phyloP scores from a whole-genome alignment of 345 rosid genomes.

The Eucalyptus viminalis region DNA sequence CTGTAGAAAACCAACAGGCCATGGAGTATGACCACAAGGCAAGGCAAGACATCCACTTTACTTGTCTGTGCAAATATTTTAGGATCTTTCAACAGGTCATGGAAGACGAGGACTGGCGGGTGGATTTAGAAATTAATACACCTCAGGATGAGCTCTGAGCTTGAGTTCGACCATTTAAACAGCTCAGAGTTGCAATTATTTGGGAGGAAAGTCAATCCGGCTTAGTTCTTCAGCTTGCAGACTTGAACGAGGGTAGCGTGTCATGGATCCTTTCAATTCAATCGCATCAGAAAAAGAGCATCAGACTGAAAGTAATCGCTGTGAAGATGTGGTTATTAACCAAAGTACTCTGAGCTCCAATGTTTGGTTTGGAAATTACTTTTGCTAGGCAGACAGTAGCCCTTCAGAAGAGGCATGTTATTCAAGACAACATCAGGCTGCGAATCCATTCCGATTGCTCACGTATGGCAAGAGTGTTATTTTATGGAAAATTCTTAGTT shows the following conservation, averaged over 20 bases:
- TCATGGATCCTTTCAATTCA: neutral
- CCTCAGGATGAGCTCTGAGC: constrained; percentile 4
- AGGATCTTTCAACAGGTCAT: neutral
- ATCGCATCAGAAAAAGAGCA: neutral
- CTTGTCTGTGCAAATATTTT: neutral
- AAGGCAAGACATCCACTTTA: constrained; percentile 27
- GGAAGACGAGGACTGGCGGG: constrained; percentile 67
- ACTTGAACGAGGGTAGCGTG: neutral
- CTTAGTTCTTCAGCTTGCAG: neutral
- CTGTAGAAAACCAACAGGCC: constrained; percentile 34
- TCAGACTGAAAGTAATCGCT: neutral
- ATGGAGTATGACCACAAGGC: neutral
- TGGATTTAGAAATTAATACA: constrained; percentile 34
- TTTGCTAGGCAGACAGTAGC: neutral
- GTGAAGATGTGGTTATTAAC: neutral
- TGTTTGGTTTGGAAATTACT: neutral
- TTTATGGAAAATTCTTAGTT: neutral
- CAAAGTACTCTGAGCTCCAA: neutral
- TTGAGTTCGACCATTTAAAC: neutral
- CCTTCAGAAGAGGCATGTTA: neutral
- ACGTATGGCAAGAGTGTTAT: neutral
- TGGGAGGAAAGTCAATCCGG: neutral
- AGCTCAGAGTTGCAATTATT: neutral
- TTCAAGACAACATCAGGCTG: neutral
- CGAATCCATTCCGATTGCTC: neutral